Base-by-base conservation (phyloP, 163 green algal species). In the Scenedesmus sp. region DNA sequence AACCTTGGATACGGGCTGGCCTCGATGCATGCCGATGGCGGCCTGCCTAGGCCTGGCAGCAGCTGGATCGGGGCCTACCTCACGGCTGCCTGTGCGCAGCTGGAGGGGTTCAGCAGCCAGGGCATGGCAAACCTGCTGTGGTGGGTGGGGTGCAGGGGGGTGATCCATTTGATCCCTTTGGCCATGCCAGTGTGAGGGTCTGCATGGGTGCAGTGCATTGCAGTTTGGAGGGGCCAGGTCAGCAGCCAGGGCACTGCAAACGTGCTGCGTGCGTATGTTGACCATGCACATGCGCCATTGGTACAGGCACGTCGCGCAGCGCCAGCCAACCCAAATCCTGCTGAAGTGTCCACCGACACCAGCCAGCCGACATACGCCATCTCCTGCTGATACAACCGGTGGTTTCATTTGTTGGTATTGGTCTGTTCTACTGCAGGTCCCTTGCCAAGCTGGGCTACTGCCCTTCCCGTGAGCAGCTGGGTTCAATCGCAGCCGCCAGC, bases 111-210 rank as follows among this genome's bases (percentile, higher is more conserved):
- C 44, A 89, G 43, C n/a, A 89, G 85, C 73, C 85, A 89, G 33
- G 85, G 85, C 26, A 35, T 89, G 65, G 85, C 85, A 26, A 90
- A 90, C 72, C 72, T 90, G 49, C 72, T 90, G 44, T 90, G 85
- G 85, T 90, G 53, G 72, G 85, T 44, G 9, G 68, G 68, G 24
- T 76, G 24, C 10, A 18, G 46, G 7, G 46, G 10, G n/a, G n/a
- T n/a, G n/a, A n/a, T n/a, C n/a, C n/a, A n/a, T 18, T 56, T 18
- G 46, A 56, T 56, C 46, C 46, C 10, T 76, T n/a, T 76, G 56
- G 15, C 56, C 56, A 15, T 68, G 56, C 56, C 15, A 15, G 18
- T 18, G 56, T n/a, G n/a, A n/a, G n/a, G 15, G 56, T 18, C 15
- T 37, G n/a, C n/a, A 5, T 37, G 4, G 20, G 20, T 16, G 26